Evolutionary conservation across 805 yeast genomes (phyloP), one percentile per base, ranked within the genome.

Genomic region (Candida manassasensis): DNA sequence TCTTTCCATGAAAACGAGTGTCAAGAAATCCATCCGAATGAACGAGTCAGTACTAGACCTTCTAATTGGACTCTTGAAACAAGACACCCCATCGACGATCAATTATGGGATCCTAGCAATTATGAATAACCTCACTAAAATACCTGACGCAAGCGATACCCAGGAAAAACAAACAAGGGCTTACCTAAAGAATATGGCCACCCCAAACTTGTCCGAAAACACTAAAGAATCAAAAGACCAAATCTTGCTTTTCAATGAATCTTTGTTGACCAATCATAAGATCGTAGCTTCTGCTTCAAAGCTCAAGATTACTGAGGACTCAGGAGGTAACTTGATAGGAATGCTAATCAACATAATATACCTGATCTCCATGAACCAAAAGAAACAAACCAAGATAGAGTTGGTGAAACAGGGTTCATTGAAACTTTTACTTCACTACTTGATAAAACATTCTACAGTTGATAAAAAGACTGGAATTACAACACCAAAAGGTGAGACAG

Each of bases 331-430:
- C 17, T 24, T 45, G 15, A 27, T 49, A 4, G 47, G 48, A 16
- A 60, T 57, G 39, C 37, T 61, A 3, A 50, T 73, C 4, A 43
- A 40, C 18, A 50, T 72, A 1, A 40, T 74, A 7, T 48, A 53
- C 39, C 61, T 62, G 47, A 43, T 72, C 1, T 47, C 73, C 1
- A 27, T 39, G 3, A 49, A 47, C 15, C 64, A 53, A 30, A 48
- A 42, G 6, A 49, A 49, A 19, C 26, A 24, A 0, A 46, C 49
- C 2, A 55, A 68, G 17, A 50, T 55, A 8, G 67, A 57, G n/a
- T 43, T 73, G 4, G 69, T 69, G 7, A 57, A 64, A 31, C 75
- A 73, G 44, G 79, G 78, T 1, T 70, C 67, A 0, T 40, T 73
- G 26, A 62, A 55, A 28, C 42, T 68, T 1, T 24, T 67, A 2